These are phyloP conservation scores for Trifolium repens DNA, from an alignment of 306 rosid species.

Conservation along the genomic window DNA sequence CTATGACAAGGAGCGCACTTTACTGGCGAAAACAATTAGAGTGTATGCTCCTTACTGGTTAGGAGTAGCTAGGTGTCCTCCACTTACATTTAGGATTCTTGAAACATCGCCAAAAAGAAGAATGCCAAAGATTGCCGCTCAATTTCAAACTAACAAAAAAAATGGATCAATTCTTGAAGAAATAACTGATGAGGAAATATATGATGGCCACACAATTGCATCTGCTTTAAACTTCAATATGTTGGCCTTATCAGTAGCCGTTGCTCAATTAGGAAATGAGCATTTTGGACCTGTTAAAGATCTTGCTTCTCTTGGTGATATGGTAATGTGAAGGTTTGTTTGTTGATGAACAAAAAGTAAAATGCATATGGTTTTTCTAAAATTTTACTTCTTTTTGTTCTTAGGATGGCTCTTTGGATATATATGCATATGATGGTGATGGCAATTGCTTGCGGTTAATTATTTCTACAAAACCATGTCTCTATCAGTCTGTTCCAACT, in stretches of 20 bases:
- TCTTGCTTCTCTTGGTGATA: constrained; percentile 85
- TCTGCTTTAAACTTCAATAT: constrained; percentile 80
- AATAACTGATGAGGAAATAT: constrained; percentile 86
- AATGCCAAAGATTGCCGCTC: constrained; percentile 51
- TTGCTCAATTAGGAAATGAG: constrained; percentile 64
- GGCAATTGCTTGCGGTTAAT: constrained; percentile 78
- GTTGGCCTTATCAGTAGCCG: constrained; percentile 80
- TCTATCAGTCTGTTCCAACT: constrained; percentile 82
- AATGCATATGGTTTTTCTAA: constrained; percentile 25
- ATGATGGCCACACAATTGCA: constrained; percentile 79
- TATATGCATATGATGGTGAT: constrained; percentile 77
- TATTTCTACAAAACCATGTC: constrained; percentile 85
- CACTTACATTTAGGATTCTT: constrained; percentile 76
- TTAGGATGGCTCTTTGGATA: constrained; percentile 91
- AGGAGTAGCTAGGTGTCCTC: constrained; percentile 80
- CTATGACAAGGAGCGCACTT: constrained; percentile 57
- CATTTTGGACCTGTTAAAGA: constrained; percentile 80
- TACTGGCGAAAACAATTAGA: constrained; percentile 76
- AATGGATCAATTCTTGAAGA: constrained; percentile 66
- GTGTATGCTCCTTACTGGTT: constrained; percentile 94
- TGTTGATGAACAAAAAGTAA: constrained; percentile 18
- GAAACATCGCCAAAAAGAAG: constrained; percentile 65
- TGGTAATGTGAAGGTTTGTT: constrained; percentile 58
- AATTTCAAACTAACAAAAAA: constrained; percentile 57
- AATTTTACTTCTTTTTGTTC: constrained; percentile 29